phyloP scores from a whole-genome alignment of 2,329 filamentous ascomycete genomes.

The Pyrenochaeta sp. region DNA sequence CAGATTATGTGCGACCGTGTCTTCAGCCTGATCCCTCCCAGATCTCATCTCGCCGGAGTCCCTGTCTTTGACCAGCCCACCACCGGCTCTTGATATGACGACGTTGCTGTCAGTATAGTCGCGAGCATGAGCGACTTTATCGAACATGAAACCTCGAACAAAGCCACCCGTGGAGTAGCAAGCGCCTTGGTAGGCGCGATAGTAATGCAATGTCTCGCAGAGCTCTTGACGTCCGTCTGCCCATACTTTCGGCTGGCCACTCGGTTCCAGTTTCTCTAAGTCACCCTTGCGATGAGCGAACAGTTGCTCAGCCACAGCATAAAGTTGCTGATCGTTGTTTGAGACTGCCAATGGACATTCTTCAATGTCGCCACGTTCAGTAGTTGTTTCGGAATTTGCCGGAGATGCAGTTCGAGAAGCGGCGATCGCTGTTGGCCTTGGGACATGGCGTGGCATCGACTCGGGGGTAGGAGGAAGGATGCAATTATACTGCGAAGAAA shows the following conservation, averaged over 20 bases:
- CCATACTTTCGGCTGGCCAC: slow-evolving; percentile 62
- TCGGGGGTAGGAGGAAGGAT: slow-evolving; percentile 3
- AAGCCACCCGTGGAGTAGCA: slow-evolving; percentile 61
- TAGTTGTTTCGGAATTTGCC: slow-evolving; percentile 9
- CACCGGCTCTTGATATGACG: slow-evolving; percentile 70
- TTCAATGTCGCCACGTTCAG: slow-evolving; percentile 1
- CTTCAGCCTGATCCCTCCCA: slow-evolving; percentile 56
- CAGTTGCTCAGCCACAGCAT: slow-evolving; percentile 21
- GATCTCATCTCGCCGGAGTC: slow-evolving; percentile 57
- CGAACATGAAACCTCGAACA: slow-evolving; percentile 67
- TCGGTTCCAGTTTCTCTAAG: slow-evolving; percentile 46
- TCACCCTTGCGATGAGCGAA: slow-evolving; percentile 16
- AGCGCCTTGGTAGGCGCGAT: slow-evolving; percentile 67
- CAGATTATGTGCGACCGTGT: slow-evolving; percentile 51
- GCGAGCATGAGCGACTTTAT: slow-evolving; percentile 61
- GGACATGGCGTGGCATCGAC: background rate
- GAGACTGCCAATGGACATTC: background rate
- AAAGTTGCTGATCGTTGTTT: slow-evolving; percentile 7
- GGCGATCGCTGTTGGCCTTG: background rate
- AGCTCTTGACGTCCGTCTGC: slow-evolving; percentile 66
- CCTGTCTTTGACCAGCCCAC: slow-evolving; percentile 59
- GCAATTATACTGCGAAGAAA: background rate
- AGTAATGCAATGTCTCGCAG: slow-evolving; percentile 71
- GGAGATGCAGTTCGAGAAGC: background rate
- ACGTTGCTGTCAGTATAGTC: slow-evolving; percentile 69